phyloP scores from a whole-genome alignment of 805 yeast species.

The Metschnikowia colocasiae region DNA sequence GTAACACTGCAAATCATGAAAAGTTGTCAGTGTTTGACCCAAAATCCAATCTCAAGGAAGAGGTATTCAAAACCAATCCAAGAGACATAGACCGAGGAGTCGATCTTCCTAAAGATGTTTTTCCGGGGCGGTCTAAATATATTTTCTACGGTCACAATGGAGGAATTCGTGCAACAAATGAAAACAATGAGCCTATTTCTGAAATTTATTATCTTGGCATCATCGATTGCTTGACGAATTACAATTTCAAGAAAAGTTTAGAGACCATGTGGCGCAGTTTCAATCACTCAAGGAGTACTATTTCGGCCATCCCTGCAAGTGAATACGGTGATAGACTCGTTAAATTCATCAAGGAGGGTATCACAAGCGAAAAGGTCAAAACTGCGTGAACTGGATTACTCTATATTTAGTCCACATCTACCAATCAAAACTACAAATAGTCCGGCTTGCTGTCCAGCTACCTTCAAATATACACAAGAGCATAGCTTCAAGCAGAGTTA shows the following conservation, averaged over 20 bases:
- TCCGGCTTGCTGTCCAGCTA: not conserved
- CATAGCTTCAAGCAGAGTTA: not conserved
- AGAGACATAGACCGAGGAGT: slow-evolving; percentile 36
- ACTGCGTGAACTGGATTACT: not conserved
- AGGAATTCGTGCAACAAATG: slow-evolving; percentile 74
- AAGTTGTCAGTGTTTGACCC: slow-evolving; percentile 46
- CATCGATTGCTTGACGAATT: slow-evolving; percentile 87
- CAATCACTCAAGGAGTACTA: slow-evolving; percentile 60
- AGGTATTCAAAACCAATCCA: slow-evolving; percentile 46
- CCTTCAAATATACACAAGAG: not conserved
- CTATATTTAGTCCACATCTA: not conserved
- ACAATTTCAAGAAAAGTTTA: slow-evolving; percentile 65
- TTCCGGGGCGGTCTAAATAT: slow-evolving; percentile 47
- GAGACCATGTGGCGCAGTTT: slow-evolving; percentile 86
- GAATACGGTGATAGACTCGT: slow-evolving; percentile 90
- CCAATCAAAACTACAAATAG: not conserved
- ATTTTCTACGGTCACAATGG: slow-evolving; percentile 78
- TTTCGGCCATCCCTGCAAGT: slow-evolving; percentile 85
- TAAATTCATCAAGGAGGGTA: slow-evolving; percentile 52
- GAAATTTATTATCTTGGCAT: slow-evolving; percentile 87
- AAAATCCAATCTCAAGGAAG: slow-evolving; percentile 34
- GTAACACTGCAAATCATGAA: slow-evolving; percentile 40
- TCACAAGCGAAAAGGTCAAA: slow-evolving; percentile 12
- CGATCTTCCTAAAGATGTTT: slow-evolving; percentile 44
- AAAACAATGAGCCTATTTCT: slow-evolving; percentile 53